These are phyloP conservation scores for Trichoderma gamsii DNA, from an alignment of 495 filamentous ascomycete species.

Conservation along the genomic window DNA sequence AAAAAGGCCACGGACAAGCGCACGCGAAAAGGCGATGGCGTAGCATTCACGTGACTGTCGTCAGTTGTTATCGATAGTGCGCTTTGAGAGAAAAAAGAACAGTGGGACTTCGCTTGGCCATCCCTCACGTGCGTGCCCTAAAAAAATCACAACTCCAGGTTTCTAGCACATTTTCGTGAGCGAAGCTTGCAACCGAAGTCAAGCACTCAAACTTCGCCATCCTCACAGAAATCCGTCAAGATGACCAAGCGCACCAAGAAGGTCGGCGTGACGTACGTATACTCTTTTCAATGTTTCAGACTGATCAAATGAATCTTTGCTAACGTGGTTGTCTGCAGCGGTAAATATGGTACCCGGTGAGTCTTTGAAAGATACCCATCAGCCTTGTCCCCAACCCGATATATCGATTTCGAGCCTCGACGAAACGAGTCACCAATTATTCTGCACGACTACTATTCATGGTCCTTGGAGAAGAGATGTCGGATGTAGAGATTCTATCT, in stretches of 20 bases:
- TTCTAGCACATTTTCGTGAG: slow-evolving; percentile 16
- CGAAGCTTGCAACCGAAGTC: slow-evolving; percentile 13
- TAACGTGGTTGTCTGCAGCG: slow-evolving; percentile 14
- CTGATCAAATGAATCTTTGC: slow-evolving; percentile 1
- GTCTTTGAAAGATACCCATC: slow-evolving; percentile 24
- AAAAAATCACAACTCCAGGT: slow-evolving; percentile 18
- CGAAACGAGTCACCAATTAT: slow-evolving; percentile 10
- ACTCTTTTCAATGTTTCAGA: slow-evolving; percentile 18
- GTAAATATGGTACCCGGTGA: slow-evolving; percentile 54
- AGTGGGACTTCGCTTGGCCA: slow-evolving; percentile 8
- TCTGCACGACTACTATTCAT: neutral
- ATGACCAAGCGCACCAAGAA: slow-evolving; percentile 99
- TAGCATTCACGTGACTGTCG: neutral
- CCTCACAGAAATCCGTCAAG: slow-evolving; percentile 45
- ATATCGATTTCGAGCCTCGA: neutral
- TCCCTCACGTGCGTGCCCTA: slow-evolving; percentile 19
- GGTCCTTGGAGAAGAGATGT: neutral
- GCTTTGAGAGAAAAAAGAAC: neutral
- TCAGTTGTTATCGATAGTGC: neutral
- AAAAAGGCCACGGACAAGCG: neutral
- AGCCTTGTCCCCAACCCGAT: slow-evolving; percentile 11
- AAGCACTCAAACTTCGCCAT: slow-evolving; percentile 9
- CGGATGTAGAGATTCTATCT: neutral
- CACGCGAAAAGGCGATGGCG: neutral
- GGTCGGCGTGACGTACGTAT: slow-evolving; percentile 71